These are phyloP conservation scores for Moringa oleifera DNA, from an alignment of 345 rosid species.

Conservation along the genomic window DNA sequence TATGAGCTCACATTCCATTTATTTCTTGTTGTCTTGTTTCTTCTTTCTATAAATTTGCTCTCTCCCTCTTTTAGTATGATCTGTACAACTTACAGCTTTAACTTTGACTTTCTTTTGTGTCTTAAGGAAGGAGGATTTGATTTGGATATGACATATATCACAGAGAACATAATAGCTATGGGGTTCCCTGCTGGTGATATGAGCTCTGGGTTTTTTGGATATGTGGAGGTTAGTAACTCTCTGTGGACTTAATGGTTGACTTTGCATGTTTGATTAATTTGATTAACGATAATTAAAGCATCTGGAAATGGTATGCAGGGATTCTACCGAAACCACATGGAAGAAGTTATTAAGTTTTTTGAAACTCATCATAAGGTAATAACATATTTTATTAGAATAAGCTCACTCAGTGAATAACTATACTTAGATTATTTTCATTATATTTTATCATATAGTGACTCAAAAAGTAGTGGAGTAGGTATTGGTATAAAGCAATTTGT, in stretches of 20 bases:
- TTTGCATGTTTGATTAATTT: not conserved
- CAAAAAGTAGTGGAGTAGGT: too few species aligned
- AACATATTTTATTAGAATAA: not conserved
- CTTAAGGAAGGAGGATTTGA: conserved; percentile 86
- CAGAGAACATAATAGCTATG: conserved; percentile 87
- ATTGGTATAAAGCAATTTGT: not conserved
- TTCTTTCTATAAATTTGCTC: not conserved
- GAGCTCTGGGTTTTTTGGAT: conserved; percentile 90
- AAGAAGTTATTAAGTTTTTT: conserved; percentile 85
- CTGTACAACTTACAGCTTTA: not conserved
- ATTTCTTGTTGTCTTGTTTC: not conserved
- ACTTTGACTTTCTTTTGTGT: conserved; percentile 1
- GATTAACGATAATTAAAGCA: conserved; percentile 4
- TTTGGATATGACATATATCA: conserved; percentile 78
- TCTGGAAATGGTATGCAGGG: conserved; percentile 52
- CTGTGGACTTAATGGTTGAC: conserved; percentile 8
- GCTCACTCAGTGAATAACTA: too few species aligned
- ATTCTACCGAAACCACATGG: conserved; percentile 86
- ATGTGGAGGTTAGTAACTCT: conserved; percentile 54
- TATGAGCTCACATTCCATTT: too few species aligned
- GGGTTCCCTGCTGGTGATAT: conserved; percentile 96
- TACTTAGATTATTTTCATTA: too few species aligned
- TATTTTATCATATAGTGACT: too few species aligned
- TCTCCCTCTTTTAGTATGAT: not conserved
- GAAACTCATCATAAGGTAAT: conserved; percentile 84